Base-by-base conservation (phyloP, 768 basidiomycete genomes). In the Cytidiella melzeri region DNA sequence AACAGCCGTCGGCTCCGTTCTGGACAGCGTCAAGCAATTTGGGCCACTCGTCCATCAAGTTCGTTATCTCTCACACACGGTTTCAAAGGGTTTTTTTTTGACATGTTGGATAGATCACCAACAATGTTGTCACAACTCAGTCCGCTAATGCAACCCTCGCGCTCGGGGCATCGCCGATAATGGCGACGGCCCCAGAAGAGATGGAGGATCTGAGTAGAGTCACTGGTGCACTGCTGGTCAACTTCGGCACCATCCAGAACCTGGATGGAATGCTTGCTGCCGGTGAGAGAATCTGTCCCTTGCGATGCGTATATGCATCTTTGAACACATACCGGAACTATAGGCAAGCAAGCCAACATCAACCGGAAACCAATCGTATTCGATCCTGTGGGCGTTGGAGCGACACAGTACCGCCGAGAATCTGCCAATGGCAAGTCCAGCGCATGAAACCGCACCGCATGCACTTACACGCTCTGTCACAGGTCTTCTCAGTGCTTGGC, bases 311-410 rank as follows among this genome's bases (percentile, higher is more conserved):
- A 9, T 21, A 12, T 10, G 12, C 18, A 9, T 47, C 15, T 18
- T 45, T 7, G 25, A 26, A 12, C 25, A 28, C 23, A 30, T 21
- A 37, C 20, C 51, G 6, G 44, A 38, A 45, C 1, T 37, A 18
- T 41, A 75, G 75, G 76, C 43, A 60, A 59, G 40, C 74, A 72
- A 53, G 87, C 85, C 12, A 94, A 92, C 57, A 61, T 70, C 41
- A 76, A 75, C 46, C 72, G 73, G 56, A 92, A 85, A 59, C 87
- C 90, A 0, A 65, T 96, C 11, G 75, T 96, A 0, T 88, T 95
- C 51, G 94, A 96, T 61, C 94, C 94, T 2, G 94, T 97, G 10
- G 94, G 90, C 18, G 76, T 92, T 0, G 93, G 93, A 5, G 92
- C 94, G 1, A 88, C 87, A 2, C 55, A 66, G 3, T 88, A 80